phyloP scores from a whole-genome alignment of 2,329 filamentous ascomycete genomes.

The Didymella pomorum region DNA sequence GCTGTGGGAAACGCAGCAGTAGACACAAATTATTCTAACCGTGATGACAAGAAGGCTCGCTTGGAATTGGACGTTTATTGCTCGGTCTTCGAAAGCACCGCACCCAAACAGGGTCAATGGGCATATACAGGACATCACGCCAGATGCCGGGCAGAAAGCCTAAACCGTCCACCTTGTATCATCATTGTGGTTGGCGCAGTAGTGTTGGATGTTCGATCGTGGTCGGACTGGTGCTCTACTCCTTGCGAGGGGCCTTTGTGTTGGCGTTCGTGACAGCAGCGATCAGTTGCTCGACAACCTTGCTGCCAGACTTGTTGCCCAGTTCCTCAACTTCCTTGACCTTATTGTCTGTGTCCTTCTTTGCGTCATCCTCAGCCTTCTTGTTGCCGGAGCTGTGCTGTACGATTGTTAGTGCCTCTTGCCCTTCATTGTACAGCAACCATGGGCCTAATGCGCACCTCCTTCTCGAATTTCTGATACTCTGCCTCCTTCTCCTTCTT shows the following conservation, averaged over 20 bases:
- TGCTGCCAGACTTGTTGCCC: constrained; percentile 78
- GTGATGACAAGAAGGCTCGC: constrained; percentile 3
- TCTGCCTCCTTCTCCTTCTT: constrained; percentile 88
- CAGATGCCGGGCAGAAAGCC: constrained; percentile 3
- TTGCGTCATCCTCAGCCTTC: constrained; percentile 73
- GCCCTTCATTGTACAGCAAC: not conserved
- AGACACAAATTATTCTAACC: not conserved
- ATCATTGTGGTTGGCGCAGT: not conserved
- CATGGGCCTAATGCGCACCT: constrained; percentile 58
- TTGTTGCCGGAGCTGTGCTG: constrained; percentile 94
- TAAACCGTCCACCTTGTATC: not conserved
- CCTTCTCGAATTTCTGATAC: constrained; percentile 91
- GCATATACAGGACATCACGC: constrained; percentile 21
- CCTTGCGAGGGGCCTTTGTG: constrained; percentile 66
- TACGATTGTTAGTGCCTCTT: constrained; percentile 29
- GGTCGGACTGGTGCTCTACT: constrained; percentile 6
- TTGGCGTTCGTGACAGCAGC: constrained; percentile 85
- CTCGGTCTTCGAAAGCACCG: constrained; percentile 18
- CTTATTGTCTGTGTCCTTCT: constrained; percentile 80
- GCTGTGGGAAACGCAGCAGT: not conserved
- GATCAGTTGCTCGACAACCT: constrained; percentile 84
- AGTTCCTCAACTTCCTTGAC: constrained; percentile 82
- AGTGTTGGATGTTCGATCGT: not conserved
- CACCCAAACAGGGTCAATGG: constrained; percentile 6
- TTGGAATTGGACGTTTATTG: constrained; percentile 24